phyloP scores from a whole-genome alignment of 331 rosid genomes.

The Rosa hybrid region DNA sequence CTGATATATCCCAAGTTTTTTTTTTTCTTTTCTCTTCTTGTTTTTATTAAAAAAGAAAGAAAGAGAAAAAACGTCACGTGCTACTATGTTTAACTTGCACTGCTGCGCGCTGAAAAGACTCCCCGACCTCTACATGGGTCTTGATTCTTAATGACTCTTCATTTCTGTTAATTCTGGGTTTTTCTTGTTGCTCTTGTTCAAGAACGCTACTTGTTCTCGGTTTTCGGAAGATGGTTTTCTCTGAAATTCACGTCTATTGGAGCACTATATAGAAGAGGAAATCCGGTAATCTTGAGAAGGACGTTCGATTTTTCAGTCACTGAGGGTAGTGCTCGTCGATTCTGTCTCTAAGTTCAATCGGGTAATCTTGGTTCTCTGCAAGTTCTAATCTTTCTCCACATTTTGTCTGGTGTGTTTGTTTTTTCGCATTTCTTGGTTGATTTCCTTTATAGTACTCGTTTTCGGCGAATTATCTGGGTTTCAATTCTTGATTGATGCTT shows the following conservation, averaged over 20 bases:
- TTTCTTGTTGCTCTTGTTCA: not conserved
- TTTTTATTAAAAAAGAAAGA: no score
- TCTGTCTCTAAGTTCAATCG: conserved; percentile 10
- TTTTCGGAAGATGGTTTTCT: conserved; percentile 1
- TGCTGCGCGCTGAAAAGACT: no score
- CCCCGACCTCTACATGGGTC: not conserved
- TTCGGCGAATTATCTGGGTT: no score
- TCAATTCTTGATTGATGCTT: no score
- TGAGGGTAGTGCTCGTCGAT: not conserved
- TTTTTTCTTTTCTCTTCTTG: no score
- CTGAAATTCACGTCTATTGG: conserved; percentile 32
- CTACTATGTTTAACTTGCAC: no score
- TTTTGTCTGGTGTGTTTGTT: conserved; percentile 36
- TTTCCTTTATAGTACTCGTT: no score
- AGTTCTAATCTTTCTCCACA: not conserved
- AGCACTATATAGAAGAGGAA: conserved; percentile 7
- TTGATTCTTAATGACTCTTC: not conserved
- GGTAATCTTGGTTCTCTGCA: not conserved
- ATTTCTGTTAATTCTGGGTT: not conserved
- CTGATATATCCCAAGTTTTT: no score
- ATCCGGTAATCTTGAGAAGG: conserved; percentile 29
- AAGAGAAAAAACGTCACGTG: no score
- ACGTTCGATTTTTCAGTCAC: conserved; percentile 1
- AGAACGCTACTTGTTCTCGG: not conserved
- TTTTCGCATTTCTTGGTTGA: no score